Percentiles rank a stretch among this genome's conserved stretches.
Conservation (phyloP, 2,329 filamentous ascomycete species). For the Monosporascus sp. region DNA sequence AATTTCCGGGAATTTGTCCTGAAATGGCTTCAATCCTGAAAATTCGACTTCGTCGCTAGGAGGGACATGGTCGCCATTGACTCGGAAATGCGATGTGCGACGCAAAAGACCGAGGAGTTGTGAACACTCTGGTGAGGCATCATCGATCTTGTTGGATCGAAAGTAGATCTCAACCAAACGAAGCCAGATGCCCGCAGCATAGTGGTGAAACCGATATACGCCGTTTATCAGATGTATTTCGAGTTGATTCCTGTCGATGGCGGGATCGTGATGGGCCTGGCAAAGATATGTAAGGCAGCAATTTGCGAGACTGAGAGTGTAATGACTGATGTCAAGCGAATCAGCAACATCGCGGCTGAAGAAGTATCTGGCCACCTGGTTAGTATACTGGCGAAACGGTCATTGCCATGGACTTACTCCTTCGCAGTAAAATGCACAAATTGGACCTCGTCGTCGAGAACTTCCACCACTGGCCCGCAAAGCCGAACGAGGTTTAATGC, state of each 20-base stretch:
- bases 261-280: background rate
- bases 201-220: background rate
- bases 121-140: too few relatives aligned
- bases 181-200: background rate
- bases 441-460: constrained; percentile 18
- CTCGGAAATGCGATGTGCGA: too few relatives aligned
- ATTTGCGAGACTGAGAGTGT: background rate
- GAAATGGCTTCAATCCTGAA: too few relatives aligned
- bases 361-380: background rate
- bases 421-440: constrained; percentile 28
- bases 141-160: too few relatives aligned
- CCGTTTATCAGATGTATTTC: background rate
- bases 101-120: too few relatives aligned
- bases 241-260: background rate
- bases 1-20: too few relatives aligned
- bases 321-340: background rate
- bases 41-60: too few relatives aligned
- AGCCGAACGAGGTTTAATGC: constrained; percentile 9
- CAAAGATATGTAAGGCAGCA: background rate
- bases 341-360: background rate
- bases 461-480: constrained; percentile 24
- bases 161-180: too few relatives aligned
- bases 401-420: constrained; percentile 10
- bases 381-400: constrained; percentile 3
- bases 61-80: too few relatives aligned